Base-by-base conservation (phyloP, 2,329 filamentous ascomycete species). In the Xylariaceae sp. region DNA sequence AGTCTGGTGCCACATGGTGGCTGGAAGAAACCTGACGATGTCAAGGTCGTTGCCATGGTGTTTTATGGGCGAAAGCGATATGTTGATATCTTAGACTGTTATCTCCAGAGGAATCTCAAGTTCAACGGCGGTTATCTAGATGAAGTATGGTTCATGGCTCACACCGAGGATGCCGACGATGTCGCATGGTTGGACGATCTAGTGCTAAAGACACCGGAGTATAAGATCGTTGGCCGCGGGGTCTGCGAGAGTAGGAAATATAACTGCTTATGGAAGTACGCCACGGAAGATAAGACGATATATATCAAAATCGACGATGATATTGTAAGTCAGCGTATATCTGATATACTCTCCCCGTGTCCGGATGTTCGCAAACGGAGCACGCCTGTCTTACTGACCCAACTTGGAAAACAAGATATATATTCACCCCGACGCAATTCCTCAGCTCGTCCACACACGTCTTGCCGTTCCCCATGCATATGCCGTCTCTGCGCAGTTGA, bases 401-500 rank as follows among this genome's bases (percentile, higher is more conserved):
- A 17, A 33, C 42, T 43, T 53, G 45, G n/a, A n/a, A n/a, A 44
- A 48, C 46, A 41, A 63, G 61, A 40, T 62, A 38, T 65, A 57
- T 49, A 65, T 66, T 30, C 52, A 70, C 61, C 51, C 53, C 5
- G 61, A 65, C 46, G 69, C 74, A 19, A 78, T 83, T 43, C 72
- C 77, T 2, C 74, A 76, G 3, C 68, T 83, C 6, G 70, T 81
- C 27, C 75, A 76, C 53, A 77, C 75, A 17, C 76, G 75, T 53
- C 61, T 78, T 43, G 68, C 73, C 4, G 70, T 80, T 31, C 75
- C 77, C 7, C 71, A 78, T 36, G 71, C 72, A 22, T 73, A 73
- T 53, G 66, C 75, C 41, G 74, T 82, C 12, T 78, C 76, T 2
- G 77, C 77, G 44, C 81, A 82, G 53, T 69, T 83, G 18, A 67